Evolutionary conservation across 2,329 filamentous ascomycete genomes (phyloP), one percentile per base, ranked within the genome.

Genomic region (Cadophora sp.): DNA sequence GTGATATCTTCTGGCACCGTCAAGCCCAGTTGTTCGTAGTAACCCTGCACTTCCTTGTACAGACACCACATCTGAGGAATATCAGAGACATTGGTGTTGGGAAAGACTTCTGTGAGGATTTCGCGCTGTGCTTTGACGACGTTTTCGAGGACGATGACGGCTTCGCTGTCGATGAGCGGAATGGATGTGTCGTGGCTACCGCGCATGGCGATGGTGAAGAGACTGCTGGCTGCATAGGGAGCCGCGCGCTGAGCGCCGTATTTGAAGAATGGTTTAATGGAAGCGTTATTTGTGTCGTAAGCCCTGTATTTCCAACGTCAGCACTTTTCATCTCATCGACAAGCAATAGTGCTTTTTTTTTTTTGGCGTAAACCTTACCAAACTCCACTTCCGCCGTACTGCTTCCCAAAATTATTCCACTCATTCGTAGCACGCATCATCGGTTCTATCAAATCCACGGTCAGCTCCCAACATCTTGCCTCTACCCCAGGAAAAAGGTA

Each of bases 41-140:
- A 92, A 7, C 86, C 85, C 78, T 90, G 89, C 1, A 93, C 89
- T 76, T 93, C 90, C 76, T 92, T 92, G 79, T 92, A 93, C 69
- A 92, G 79, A 73, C 89, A 91, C 89, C 90, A 92, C 79, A 89
- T 84, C 77, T 92, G 90, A 6, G 90, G 89, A 46, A 85, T 81
- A 56, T 86, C 78, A 1, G 77, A 78, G 3, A 83, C 79, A 5
- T 79, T 81, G 1, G 66, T 76, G 2, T 71, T 82, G 14, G 82
- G 83, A 53, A 90, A 84, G 0, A 90, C 85, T 2, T 85, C 82
- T 24, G 80, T 81, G 53, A 91, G 81, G 67, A 89, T 89, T 11
- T 83, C 76, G 61, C 86, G 83, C 76, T 92, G 89, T 37, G 86
- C 84, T 3, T 81, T 73, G 2, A 92, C 88, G 29, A 91, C 83